A percentile compares a stretch with the other conserved stretches of the same genome.
phyloP scores from a whole-genome alignment of 306 rosid species.

The Trifolium dubium region DNA sequence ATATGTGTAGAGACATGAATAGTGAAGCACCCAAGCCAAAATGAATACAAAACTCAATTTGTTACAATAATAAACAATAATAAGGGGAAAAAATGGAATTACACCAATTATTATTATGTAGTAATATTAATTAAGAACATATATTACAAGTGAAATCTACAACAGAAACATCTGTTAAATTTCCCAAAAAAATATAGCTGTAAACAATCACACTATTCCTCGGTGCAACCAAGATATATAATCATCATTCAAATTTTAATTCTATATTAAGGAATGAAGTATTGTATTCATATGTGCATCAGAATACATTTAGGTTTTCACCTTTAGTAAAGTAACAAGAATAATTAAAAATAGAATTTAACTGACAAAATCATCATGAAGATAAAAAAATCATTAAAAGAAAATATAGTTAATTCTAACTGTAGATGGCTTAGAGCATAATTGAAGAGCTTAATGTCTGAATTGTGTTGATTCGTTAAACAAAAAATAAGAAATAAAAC shows the following conservation, averaged over 20 bases:
- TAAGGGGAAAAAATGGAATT: neutral
- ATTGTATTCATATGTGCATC: too few relatives aligned
- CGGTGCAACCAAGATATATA: neutral
- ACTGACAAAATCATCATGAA: neutral
- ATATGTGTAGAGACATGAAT: neutral
- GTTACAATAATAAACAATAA: neutral
- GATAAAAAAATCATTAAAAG: neutral
- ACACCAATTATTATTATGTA: neutral
- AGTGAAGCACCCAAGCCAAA: neutral
- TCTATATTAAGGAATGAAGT: neutral
- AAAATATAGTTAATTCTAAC: too few relatives aligned
- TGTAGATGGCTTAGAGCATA: too few relatives aligned
- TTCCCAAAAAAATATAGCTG: neutral
- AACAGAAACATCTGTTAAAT: neutral
- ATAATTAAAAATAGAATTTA: neutral
- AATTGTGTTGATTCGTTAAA: too few relatives aligned
- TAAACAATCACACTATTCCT: neutral
- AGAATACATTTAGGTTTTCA: neutral
- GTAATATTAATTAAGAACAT: neutral
- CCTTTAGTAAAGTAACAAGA: neutral
- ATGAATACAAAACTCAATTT: neutral
- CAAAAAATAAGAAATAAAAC: too few relatives aligned
- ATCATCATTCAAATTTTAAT: neutral
- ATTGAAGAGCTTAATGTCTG: too few relatives aligned
- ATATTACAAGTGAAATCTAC: neutral